These are phyloP conservation scores for Coccomyxa subellipsoidea DNA, from an alignment of 163 green algal genomes.

Conservation along the genomic window DNA sequence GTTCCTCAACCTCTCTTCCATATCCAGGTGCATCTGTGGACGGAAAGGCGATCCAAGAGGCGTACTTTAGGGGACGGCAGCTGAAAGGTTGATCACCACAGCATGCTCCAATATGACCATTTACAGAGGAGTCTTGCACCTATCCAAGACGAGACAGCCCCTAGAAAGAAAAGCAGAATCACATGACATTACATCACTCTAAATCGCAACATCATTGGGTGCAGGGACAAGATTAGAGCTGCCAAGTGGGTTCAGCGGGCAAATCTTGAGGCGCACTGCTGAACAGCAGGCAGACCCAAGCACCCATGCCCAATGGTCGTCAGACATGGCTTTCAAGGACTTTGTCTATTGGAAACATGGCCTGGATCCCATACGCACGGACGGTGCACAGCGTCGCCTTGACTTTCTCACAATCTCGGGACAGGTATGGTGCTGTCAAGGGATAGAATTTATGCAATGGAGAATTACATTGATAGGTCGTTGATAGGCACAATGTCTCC, in stretches of 20 bases:
- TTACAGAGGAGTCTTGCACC: neutral
- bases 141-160: neutral
- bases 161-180: neutral
- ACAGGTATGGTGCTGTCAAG: neutral
- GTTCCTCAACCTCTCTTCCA: too few species aligned
- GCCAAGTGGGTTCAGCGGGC: neutral
- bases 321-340: neutral
- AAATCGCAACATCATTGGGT: neutral
- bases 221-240: neutral
- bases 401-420: slow-evolving; percentile 9
- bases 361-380: slow-evolving; percentile 4
- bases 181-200: neutral
- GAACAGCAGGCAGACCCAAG: neutral
- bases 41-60: neutral
- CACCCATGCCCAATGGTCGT: neutral
- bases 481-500: too few species aligned
- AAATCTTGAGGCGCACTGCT: neutral
- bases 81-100: slow-evolving; percentile 15
- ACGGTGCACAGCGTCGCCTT: slow-evolving; percentile 1
- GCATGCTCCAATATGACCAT: neutral
- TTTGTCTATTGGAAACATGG: slow-evolving; percentile 21
- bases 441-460: neutral
- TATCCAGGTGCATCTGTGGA: neutral
- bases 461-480: neutral
- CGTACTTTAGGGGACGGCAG: slow-evolving; percentile 11